Conservation (phyloP, 371 early-diverging fungal genomes). For the Actinomucor elegans region DNA sequence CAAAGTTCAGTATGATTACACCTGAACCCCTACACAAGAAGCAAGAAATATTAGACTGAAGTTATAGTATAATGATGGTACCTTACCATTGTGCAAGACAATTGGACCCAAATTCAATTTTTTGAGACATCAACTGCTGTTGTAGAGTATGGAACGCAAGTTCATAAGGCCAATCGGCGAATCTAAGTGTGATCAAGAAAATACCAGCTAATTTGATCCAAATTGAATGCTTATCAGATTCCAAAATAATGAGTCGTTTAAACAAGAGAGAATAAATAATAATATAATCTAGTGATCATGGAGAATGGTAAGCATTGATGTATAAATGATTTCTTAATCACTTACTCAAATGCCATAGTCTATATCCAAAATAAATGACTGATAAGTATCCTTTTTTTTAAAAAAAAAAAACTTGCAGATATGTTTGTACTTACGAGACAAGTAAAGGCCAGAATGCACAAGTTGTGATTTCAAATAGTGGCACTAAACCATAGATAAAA, state of each 20-base stretch:
- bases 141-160: constrained; percentile 30
- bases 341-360: constrained; percentile 33
- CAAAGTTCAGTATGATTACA: constrained; percentile 47
- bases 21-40: constrained; percentile 33
- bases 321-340: not conserved
- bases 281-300: constrained; percentile 19
- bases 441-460: constrained; percentile 44
- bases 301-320: not conserved
- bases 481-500: constrained; percentile 41
- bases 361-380: not conserved
- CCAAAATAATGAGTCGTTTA: constrained; percentile 36
- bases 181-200: constrained; percentile 31
- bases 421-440: constrained; percentile 34
- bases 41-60: not conserved
- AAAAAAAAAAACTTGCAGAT: not conserved
- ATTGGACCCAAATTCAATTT: constrained; percentile 27
- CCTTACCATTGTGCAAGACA: constrained; percentile 36
- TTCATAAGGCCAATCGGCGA: constrained; percentile 52
- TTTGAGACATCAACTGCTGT: constrained; percentile 22
- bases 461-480: constrained; percentile 44
- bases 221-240: constrained; percentile 28
- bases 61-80: not conserved
- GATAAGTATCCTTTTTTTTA: too few relatives aligned
- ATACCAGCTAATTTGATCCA: constrained; percentile 40
- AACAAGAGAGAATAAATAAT: constrained; percentile 43